Evolutionary conservation across 164 flowering plant species (phyloP).

Genomic region (Stephania japonica): DNA sequence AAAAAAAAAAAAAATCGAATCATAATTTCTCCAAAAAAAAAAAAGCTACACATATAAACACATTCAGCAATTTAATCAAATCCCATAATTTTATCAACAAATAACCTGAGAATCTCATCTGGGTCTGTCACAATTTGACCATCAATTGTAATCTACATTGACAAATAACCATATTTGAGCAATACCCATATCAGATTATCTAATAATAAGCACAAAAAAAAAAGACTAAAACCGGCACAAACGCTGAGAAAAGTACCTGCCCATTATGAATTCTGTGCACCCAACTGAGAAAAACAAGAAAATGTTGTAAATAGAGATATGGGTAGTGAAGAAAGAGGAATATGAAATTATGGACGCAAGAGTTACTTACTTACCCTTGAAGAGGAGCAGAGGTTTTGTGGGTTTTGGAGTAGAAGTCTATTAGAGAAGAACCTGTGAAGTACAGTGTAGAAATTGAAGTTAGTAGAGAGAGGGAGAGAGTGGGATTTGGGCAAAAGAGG

Average conservation of each 20-base stretch:
- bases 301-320: not conserved
- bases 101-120: constrained; percentile 53
- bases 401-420: constrained; percentile 68
- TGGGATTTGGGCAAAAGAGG: not conserved
- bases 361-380: constrained; percentile 47
- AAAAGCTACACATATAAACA: not conserved
- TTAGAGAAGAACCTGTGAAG: constrained; percentile 44
- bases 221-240: not conserved
- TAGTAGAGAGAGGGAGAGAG: not conserved
- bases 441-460: not conserved
- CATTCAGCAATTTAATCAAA: not conserved
- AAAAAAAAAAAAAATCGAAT: not conserved
- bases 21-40: too few species aligned
- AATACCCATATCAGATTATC: not conserved
- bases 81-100: not conserved
- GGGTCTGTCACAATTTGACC: constrained; percentile 57
- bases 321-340: not conserved
- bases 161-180: constrained; percentile 5
- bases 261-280: constrained; percentile 77
- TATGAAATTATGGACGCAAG: not conserved
- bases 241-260: constrained; percentile 42
- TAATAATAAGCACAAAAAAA: not conserved
- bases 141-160: constrained; percentile 58
- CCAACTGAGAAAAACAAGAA: constrained; percentile 54
- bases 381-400: constrained; percentile 73